Conservation (phyloP, 306 rosid genomes). For the Datisca glomerata region DNA sequence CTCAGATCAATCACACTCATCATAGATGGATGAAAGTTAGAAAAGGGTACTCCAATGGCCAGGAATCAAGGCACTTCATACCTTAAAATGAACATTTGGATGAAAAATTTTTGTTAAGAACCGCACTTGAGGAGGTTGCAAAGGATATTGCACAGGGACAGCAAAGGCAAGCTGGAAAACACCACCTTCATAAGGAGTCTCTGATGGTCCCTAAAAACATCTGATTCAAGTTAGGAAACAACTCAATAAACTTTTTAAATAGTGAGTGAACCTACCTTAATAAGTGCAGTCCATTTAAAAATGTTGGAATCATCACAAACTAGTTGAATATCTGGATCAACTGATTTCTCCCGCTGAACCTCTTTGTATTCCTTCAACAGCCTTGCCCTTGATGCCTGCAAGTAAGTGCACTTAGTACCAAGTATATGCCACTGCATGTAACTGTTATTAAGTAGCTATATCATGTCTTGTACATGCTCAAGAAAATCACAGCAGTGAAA, state of each 20-base stretch:
- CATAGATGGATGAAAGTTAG: no score
- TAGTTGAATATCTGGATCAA: slow-evolving; percentile 83
- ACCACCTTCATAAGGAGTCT: slow-evolving; percentile 96
- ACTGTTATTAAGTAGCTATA: no score
- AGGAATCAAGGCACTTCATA: slow-evolving; percentile 8
- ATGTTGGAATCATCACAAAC: slow-evolving; percentile 87
- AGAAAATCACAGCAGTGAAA: no score
- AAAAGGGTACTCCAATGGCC: neutral
- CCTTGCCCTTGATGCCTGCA: slow-evolving; percentile 95
- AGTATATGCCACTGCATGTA: no score
- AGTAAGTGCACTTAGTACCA: no score
- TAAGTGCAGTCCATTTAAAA: slow-evolving; percentile 90
- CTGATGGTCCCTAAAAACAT: slow-evolving; percentile 74
- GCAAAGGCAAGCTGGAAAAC: slow-evolving; percentile 91
- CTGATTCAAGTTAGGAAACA: slow-evolving; percentile 5
- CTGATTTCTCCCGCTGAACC: slow-evolving; percentile 84
- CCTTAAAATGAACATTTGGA: slow-evolving; percentile 98
- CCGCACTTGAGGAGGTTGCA: slow-evolving; percentile 98
- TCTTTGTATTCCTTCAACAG: slow-evolving; percentile 93
- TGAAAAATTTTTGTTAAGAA: slow-evolving; percentile 93
- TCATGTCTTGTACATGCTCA: no score
- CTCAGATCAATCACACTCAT: no score
- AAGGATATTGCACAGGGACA: slow-evolving; percentile 88
- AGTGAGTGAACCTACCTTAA: slow-evolving; percentile 37
- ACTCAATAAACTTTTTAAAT: neutral